Evolutionary conservation across 495 filamentous ascomycete species (phyloP).

Genomic region (Aspergillus steynii): DNA sequence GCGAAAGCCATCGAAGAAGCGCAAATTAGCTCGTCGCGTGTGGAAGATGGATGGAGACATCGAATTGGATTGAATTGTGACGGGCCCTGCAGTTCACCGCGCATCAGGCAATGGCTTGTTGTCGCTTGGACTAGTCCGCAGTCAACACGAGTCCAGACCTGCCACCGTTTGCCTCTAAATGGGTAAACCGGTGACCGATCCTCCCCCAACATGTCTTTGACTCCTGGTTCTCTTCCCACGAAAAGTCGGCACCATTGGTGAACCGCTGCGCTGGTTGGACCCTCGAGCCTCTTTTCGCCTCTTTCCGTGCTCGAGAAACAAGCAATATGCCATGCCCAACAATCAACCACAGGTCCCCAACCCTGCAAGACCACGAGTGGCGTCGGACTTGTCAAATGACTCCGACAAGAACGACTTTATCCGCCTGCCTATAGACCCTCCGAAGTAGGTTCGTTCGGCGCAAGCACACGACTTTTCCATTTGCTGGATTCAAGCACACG

Average conservation of each 20-base stretch:
- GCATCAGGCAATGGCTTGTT: background rate
- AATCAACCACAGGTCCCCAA: background rate
- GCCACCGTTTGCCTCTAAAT: too few relatives aligned
- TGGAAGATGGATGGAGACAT: constrained; percentile 32
- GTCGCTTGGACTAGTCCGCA: background rate
- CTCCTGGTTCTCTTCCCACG: background rate
- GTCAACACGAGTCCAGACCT: background rate
- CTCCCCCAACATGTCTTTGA: background rate
- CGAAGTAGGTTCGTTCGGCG: background rate
- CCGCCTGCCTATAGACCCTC: background rate
- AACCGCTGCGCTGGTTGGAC: background rate
- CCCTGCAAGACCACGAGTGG: background rate
- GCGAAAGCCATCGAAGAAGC: constrained; percentile 29
- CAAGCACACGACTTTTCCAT: background rate
- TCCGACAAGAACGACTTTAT: constrained; percentile 1
- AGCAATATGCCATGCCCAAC: background rate
- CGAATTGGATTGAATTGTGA: constrained; percentile 22
- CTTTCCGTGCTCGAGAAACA: background rate
- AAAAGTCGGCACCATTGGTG: background rate
- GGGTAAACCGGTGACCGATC: too few relatives aligned
- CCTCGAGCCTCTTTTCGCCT: background rate
- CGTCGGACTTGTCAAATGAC: constrained; percentile 5
- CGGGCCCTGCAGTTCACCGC: background rate
- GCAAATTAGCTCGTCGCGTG: constrained; percentile 20
- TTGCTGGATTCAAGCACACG: background rate